phyloP scores from a whole-genome alignment of 495 filamentous ascomycete genomes.

The Wilcoxina mikolae region DNA sequence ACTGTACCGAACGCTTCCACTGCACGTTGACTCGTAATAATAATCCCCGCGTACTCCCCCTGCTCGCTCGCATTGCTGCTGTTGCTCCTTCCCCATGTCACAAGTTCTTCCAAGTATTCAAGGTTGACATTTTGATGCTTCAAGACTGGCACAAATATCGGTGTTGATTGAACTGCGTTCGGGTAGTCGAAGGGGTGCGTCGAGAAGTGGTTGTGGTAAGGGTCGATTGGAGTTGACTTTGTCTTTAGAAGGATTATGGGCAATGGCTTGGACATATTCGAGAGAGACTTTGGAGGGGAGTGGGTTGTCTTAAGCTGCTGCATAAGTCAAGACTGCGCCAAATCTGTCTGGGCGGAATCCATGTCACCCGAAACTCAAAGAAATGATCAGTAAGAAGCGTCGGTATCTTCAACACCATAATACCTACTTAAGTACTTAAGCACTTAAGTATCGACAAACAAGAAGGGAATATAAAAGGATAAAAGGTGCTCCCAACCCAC shows the following conservation, averaged over 20 bases:
- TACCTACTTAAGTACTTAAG: background rate
- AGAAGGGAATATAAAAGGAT: background rate
- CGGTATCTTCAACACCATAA: background rate
- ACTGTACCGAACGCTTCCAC: slow-evolving; percentile 69
- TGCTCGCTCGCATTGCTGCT: slow-evolving; percentile 13
- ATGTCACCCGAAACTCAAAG: background rate
- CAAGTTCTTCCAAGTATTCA: slow-evolving; percentile 32
- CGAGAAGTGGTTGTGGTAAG: slow-evolving; percentile 63
- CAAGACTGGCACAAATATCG: slow-evolving; percentile 70
- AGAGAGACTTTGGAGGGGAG: background rate
- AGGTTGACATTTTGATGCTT: slow-evolving; percentile 52
- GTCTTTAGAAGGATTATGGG: slow-evolving; percentile 79
- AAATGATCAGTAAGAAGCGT: background rate
- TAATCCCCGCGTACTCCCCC: slow-evolving; percentile 58
- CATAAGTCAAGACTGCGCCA: no score
- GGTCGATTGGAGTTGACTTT: slow-evolving; percentile 58
- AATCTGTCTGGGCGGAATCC: background rate
- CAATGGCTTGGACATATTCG: slow-evolving; percentile 8
- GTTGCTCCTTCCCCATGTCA: slow-evolving; percentile 24
- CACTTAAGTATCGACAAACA: background rate
- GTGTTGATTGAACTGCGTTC: slow-evolving; percentile 37
- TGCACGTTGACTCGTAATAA: slow-evolving; percentile 88
- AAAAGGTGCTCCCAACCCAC: background rate
- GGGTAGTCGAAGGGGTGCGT: slow-evolving; percentile 25
- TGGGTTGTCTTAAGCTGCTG: no score